Base-by-base conservation (phyloP, 768 basidiomycete species). In the Coprinopsis strossmayeri region DNA sequence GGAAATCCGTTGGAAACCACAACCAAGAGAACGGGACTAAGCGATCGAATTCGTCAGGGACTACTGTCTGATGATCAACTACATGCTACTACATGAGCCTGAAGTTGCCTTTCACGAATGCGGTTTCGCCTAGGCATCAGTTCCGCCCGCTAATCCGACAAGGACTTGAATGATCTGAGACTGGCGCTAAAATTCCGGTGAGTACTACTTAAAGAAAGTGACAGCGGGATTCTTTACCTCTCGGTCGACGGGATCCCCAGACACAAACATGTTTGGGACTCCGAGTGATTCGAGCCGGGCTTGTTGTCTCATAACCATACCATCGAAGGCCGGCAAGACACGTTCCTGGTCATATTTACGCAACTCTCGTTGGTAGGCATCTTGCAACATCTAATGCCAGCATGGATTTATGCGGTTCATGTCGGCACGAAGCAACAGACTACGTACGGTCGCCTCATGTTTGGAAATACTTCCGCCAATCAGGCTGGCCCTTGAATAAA, bases 261-360 rank as follows among this genome's bases (percentile, higher is more conserved):
- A 81, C 11, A 69, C 63, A 59, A 77, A 86, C 84, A 92, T 90
- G 2, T 78, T 72, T 13, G 90, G 90, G 12, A 91, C 76, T 34
- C 73, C 69, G 38, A 83, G 66, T 25, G 70, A 61, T 54, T 80
- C 78, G 41, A 92, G 68, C 13, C 76, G 66, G 0, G 67, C 59
- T 63, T 92, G 89, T 61, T 92, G 90, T 56, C 77, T 79, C 43
- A 76, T 66, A 17, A 83, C 62, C n/a, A 91, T 70, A 17, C 76
- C 77, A 57, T 88, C 88, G 87, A 88, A 92, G 7, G 86, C 84
- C 2, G 79, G 70, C 4, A 91, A 62, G 9, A 72, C 83, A 30
- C 83, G 73, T 44, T 88, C 80, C n/a, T 57, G 57, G 59, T 91
- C 89, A 59, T 90, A 90, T 53, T 71, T 76, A 32, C 62, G 66